A percentile compares a stretch with the other conserved stretches of the same genome.
Evolutionary conservation across 1,284 basidiomycete species (phyloP).

Genomic region (Fomitopsis palustris): DNA sequence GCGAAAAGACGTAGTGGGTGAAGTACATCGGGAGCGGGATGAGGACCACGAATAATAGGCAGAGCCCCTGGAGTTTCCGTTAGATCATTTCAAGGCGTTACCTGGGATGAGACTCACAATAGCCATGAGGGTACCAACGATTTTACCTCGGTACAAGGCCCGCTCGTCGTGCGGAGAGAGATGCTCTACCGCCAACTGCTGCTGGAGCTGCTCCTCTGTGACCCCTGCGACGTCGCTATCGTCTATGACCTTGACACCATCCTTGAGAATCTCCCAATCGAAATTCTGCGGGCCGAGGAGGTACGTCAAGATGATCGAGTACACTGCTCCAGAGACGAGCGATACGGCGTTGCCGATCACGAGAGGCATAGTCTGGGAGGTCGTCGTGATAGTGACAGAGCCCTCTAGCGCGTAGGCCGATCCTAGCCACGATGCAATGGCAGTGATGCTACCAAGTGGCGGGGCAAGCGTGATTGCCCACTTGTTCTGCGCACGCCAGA

Average conservation of each 20-base stretch:
- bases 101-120: neutral
- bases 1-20: conserved; percentile 9
- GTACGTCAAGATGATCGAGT: neutral
- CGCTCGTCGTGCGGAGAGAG: neutral
- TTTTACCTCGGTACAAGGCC: neutral
- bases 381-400: neutral
- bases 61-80: neutral
- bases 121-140: neutral
- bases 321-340: neutral
- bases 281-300: neutral
- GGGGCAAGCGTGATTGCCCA: conserved; percentile 6
- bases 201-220: neutral
- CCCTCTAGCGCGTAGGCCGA: conserved; percentile 2
- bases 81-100: neutral
- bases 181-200: neutral
- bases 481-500: conserved; percentile 17
- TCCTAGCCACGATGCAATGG: conserved; percentile 15
- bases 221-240: neutral
- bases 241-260: neutral
- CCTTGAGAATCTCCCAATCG: conserved; percentile 1
- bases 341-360: neutral
- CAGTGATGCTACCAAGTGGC: conserved; percentile 14
- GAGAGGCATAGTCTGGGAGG: neutral
- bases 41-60: neutral
- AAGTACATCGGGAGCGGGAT: conserved; percentile 10